Evolutionary conservation across 2,329 filamentous ascomycete genomes (phyloP).

Genomic region (Pyricularia sp.): DNA sequence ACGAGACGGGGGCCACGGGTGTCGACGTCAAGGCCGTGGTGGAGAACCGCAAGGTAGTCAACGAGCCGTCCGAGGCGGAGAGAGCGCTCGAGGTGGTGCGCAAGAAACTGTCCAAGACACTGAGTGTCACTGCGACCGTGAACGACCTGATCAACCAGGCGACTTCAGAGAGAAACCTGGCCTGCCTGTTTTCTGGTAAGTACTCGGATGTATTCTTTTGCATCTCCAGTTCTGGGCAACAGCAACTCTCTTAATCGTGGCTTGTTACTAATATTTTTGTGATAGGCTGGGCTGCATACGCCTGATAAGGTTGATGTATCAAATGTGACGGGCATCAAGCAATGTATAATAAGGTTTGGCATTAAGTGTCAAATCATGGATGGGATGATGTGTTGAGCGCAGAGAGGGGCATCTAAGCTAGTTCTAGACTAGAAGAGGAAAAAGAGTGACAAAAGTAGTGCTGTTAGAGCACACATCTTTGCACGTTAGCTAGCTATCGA

Average conservation of each 20-base stretch:
- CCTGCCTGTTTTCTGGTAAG: conserved; percentile 75
- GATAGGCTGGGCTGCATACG: conserved; percentile 8
- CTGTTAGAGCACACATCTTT: background rate
- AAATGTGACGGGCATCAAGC: background rate
- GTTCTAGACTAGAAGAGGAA: background rate
- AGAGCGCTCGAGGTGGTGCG: conserved; percentile 85
- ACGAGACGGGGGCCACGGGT: conserved; percentile 28
- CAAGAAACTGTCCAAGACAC: conserved; percentile 89
- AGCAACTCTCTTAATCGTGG: background rate
- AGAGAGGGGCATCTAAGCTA: background rate
- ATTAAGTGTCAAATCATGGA: background rate
- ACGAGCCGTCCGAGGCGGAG: conserved; percentile 69
- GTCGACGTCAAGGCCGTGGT: conserved; percentile 22
- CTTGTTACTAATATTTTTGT: background rate
- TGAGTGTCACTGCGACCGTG: conserved; percentile 91
- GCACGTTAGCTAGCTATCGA: background rate
- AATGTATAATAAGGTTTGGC: background rate
- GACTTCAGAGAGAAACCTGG: conserved; percentile 84
- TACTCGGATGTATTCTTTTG: conserved; percentile 6
- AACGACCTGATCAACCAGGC: conserved; percentile 96
- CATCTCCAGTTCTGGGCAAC: background rate
- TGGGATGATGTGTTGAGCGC: background rate
- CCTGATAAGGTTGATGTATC: background rate
- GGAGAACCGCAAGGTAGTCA: conserved; percentile 34
- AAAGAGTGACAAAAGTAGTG: background rate